Conservation (phyloP, 345 rosid genomes). For the Anacardium occidentale region DNA sequence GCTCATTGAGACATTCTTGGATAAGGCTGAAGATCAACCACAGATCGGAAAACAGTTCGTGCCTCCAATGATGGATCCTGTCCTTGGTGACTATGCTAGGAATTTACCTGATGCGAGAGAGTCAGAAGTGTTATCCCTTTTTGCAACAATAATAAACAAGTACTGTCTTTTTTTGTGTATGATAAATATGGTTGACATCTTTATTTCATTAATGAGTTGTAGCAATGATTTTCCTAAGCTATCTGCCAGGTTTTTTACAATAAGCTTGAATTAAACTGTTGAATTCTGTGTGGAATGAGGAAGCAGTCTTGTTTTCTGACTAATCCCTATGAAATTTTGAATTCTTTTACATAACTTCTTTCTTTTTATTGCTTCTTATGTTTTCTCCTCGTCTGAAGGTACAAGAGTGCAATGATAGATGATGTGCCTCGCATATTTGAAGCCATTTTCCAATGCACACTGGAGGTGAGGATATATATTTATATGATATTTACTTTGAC, state of each 20-base stretch:
- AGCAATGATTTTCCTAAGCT: neutral
- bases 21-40: slow-evolving; percentile 99
- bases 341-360: neutral
- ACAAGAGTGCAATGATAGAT: slow-evolving; percentile 89
- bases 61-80: slow-evolving; percentile 98
- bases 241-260: too few relatives aligned
- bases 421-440: slow-evolving; percentile 97
- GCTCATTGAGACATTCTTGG: slow-evolving; percentile 96
- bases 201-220: too few relatives aligned
- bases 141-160: slow-evolving; percentile 98
- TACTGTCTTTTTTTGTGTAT: slow-evolving; percentile 28
- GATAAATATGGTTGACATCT: too few relatives aligned
- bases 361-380: neutral
- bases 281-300: neutral
- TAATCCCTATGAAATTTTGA: neutral
- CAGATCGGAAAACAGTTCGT: slow-evolving; percentile 98
- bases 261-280: too few relatives aligned
- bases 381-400: slow-evolving; percentile 44
- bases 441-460: slow-evolving; percentile 97
- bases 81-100: slow-evolving; percentile 95
- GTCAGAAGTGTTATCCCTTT: slow-evolving; percentile 95
- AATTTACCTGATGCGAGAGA: slow-evolving; percentile 99
- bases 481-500: neutral
- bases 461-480: slow-evolving; percentile 62
- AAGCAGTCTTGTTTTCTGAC: neutral